A percentile compares a stretch with the other conserved stretches of the same genome.
Conservation (phyloP, 2,329 filamentous ascomycete genomes). For the Aspergillus hortae region DNA sequence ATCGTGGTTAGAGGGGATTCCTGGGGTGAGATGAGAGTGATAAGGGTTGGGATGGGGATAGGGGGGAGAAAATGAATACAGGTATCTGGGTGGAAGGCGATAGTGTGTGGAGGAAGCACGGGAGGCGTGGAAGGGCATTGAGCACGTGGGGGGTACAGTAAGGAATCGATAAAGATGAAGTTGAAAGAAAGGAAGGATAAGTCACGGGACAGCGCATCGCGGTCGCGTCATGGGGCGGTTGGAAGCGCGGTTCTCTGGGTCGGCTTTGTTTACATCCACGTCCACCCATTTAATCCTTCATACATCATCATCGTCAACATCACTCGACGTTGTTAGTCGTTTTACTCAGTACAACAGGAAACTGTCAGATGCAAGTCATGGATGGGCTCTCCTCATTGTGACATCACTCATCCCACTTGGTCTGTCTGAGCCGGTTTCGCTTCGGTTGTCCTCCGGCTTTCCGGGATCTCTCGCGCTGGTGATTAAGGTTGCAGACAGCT, state of each 20-base stretch:
- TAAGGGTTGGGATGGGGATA: not conserved
- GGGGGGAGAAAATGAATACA: not conserved
- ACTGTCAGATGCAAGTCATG: not conserved
- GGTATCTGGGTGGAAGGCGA: not conserved
- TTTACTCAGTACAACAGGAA: too few relatives aligned
- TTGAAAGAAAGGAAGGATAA: not conserved
- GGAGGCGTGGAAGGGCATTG: not conserved
- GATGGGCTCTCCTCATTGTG: slow-evolving; percentile 8
- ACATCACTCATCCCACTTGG: slow-evolving; percentile 11
- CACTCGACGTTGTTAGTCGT: too few relatives aligned
- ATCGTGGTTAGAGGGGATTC: not conserved
- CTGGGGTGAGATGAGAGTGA: not conserved
- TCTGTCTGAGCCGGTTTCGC: not conserved
- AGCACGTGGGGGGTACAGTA: not conserved
- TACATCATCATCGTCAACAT: too few relatives aligned
- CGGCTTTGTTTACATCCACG: slow-evolving; percentile 9
- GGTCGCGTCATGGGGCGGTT: slow-evolving; percentile 16
- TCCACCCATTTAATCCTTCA: too few relatives aligned
- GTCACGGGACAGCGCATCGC: slow-evolving; percentile 24
- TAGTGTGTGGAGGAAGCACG: not conserved
- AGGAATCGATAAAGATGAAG: not conserved
- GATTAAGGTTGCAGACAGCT: slow-evolving; percentile 17
- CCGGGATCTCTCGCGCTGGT: not conserved
- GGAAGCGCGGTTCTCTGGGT: slow-evolving; percentile 6
- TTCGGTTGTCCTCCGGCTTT: not conserved